Base-by-base conservation (phyloP, 352 stramenopile genomes). In the Globisporangium viniferum region DNA sequence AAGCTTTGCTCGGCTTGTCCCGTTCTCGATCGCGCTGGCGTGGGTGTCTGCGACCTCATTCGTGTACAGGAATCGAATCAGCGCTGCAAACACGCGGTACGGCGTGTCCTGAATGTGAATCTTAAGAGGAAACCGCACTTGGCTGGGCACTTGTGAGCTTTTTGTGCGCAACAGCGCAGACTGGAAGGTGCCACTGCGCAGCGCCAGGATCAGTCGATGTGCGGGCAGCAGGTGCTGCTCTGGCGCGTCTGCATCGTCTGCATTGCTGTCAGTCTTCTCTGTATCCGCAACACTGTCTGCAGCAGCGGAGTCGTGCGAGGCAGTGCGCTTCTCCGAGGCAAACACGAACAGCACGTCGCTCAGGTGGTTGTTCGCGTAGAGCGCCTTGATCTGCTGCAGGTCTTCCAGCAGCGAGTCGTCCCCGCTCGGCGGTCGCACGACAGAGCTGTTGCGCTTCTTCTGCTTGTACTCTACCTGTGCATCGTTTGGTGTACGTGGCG, bases 271-370 rank as follows among this genome's bases (percentile, higher is more conserved):
- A 39, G 24, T 67, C 1, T 57, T 53, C 3, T 55, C 51, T 18
- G 20, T 24, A 35, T 61, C 54, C 5, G 7, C 3, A 24, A 10
- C n/a, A 3, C 18, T 4, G 3, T 8, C 20, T n/a, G 56, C 54
- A 5, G 53, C 31, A 29, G n/a, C 1, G 35, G 18, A 18, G 12
- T 20, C 31, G 24, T 33, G 54, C 12, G 31, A n/a, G 31, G 56
- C 5, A 22, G 41, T 39, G 27, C 36, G 64, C 20, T 73, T 59
- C 44, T 86, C 81, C 1, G 74, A 73, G 3, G 88, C 77, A 69
- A 93, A 93, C 31, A 93, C 67, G 58, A 95, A 93, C 24, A 92
- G 61, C 31, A 93, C 84, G 61, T 95, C 88, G 62, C 88, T 95
- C 24, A 94, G 64, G 64, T 93, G 78, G 67, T 82, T 84, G 72